Evolutionary conservation across 805 yeast species (phyloP), one percentile per base, ranked within the genome.

Genomic region (Blastobotrys attinorum): DNA sequence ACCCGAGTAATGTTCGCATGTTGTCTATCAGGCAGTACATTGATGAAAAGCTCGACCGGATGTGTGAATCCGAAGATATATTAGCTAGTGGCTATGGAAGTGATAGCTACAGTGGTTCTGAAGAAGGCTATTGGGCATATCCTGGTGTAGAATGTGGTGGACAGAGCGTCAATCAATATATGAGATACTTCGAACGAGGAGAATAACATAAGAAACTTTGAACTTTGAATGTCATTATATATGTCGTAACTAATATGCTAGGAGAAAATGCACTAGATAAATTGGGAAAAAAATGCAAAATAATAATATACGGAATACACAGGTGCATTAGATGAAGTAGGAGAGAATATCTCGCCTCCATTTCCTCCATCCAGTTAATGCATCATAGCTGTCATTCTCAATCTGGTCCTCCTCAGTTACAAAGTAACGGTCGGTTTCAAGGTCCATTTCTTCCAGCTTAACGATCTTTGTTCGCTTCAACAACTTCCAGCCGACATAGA

Each of bases 351-450:
- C 15, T 20, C 40, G 15, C 31, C 20, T 29, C 17, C 11, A 18
- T 22, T 47, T 44, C n/a, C 31, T 32, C 50, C 50, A 49, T 17
- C 50, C 49, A 22, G 31, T 40, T 7, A 48, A 37, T 39, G 54
- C 53, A 27, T 65, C 69, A 15, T 64, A 61, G 37, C 61, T 56
- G 41, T 63, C 71, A 45, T 65, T 67, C 33, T 64, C 62, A 11
- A 51, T 60, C n/a, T 53, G 39, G 45, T 77, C 81, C 47, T 75
- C 79, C 38, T 65, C 69, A 10, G 73, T 67, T 47, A 72, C 74
- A 31, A 64, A 50, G 55, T 77, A 78, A 55, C 95, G 69, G 8
- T 94, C 95, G 0, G 86, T 75, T 55, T 84, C 95, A 56, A 83
- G 73, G 60, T 86, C 95, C 52, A 86, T 63, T 27, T 84, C 82